phyloP scores from a whole-genome alignment of 805 yeast genomes.

The Zygosaccharomyces siamensis region DNA sequence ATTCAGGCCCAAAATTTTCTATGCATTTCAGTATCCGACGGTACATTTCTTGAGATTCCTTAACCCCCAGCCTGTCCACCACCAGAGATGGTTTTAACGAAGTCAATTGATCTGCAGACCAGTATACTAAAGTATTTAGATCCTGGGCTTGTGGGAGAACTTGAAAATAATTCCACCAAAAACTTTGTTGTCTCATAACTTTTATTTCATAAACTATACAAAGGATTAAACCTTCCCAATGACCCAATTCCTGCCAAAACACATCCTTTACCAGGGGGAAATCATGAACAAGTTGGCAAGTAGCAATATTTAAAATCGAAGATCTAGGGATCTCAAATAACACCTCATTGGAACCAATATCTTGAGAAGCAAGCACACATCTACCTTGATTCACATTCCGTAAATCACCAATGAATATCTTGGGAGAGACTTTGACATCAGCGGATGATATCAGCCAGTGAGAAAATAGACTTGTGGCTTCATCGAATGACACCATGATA shows the following conservation, averaged over 20 bases:
- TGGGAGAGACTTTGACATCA: slow-evolving; percentile 46
- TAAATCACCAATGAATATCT: slow-evolving; percentile 57
- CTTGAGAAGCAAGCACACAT: slow-evolving; percentile 61
- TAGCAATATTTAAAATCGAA: slow-evolving; percentile 54
- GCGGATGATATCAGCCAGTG: slow-evolving; percentile 43
- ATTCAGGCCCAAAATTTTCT: slow-evolving; percentile 24
- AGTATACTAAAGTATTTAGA: slow-evolving; percentile 71
- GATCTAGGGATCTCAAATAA: slow-evolving; percentile 66
- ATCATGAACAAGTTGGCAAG: slow-evolving; percentile 43
- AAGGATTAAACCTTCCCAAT: slow-evolving; percentile 77
- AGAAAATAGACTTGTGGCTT: slow-evolving; percentile 39
- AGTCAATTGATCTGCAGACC: slow-evolving; percentile 60
- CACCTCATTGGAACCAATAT: slow-evolving; percentile 56
- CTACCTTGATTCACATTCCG: slow-evolving; percentile 65
- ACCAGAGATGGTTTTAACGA: slow-evolving; percentile 66
- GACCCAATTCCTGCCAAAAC: slow-evolving; percentile 42
- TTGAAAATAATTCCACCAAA: slow-evolving; percentile 67
- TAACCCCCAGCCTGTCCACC: slow-evolving; percentile 63
- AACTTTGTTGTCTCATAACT: slow-evolving; percentile 42
- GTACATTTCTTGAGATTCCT: slow-evolving; percentile 59
- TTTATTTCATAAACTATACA: slow-evolving; percentile 59
- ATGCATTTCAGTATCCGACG: slow-evolving; percentile 30
- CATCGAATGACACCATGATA: slow-evolving; percentile 22
- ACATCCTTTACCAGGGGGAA: slow-evolving; percentile 30
- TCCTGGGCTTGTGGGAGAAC: slow-evolving; percentile 53